Conservation (phyloP, 2,329 filamentous ascomycete genomes). For the Colletotrichum cordylinicola region DNA sequence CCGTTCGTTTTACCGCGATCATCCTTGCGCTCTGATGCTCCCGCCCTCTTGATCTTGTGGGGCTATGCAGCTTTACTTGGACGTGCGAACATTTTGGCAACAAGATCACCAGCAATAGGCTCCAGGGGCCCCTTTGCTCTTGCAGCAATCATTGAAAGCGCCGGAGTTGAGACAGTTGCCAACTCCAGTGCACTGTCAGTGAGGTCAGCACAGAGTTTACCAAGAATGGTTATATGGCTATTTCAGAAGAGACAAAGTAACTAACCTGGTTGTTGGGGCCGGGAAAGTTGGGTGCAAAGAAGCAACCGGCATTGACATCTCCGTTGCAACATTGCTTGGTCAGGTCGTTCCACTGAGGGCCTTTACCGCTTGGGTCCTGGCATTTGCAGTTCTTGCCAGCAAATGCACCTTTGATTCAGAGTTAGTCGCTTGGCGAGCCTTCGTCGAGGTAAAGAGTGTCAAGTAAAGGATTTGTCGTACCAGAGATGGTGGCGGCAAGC, state of each 20-base stretch:
- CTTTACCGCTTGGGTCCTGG: background rate
- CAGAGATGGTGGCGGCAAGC: background rate
- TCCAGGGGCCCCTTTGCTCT: background rate
- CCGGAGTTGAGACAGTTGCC: background rate
- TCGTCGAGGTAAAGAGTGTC: background rate
- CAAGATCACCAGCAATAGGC: background rate
- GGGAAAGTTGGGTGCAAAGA: background rate
- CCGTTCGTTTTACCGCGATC: too few species aligned
- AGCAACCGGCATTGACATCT: background rate
- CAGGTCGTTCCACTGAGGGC: background rate
- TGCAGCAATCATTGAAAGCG: background rate
- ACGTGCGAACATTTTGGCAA: background rate
- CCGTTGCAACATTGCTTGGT: background rate
- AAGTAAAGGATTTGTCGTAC: background rate
- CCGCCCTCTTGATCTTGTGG: background rate
- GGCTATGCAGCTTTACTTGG: too few species aligned
- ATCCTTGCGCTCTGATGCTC: background rate
- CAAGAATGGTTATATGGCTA: background rate
- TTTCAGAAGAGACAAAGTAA: background rate
- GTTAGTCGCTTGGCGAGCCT: background rate
- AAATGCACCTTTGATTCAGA: background rate
- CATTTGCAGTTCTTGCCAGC: background rate
- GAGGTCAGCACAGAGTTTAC: background rate
- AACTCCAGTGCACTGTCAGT: background rate
- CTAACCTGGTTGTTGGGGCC: background rate